Conservation (phyloP, 352 stramenopile species). For the Pythium aristosporum region DNA sequence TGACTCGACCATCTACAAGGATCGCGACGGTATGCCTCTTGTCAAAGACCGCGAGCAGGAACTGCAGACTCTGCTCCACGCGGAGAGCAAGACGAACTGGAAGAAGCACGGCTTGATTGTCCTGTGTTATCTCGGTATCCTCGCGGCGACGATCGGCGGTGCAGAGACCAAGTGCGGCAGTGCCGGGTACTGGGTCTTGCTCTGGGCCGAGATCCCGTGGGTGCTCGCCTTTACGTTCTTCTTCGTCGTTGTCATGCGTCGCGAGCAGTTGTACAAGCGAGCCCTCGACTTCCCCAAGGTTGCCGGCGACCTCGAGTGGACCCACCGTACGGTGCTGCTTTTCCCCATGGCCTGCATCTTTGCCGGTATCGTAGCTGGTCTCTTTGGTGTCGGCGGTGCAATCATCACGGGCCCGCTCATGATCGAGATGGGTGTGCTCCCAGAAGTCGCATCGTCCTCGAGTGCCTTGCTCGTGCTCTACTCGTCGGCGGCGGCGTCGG, state of each 20-base stretch:
- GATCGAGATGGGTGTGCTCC: constrained; percentile 56
- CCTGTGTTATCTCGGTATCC: constrained; percentile 21
- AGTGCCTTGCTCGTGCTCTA: constrained; percentile 58
- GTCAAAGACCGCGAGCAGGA: constrained; percentile 8
- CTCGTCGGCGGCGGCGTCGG: constrained; percentile 40
- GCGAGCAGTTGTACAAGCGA: constrained; percentile 40
- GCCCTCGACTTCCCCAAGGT: constrained; percentile 40
- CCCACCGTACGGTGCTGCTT: constrained; percentile 31
- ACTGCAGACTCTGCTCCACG: constrained; percentile 3
- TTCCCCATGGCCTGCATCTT: constrained; percentile 43
- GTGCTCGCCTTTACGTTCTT: constrained; percentile 44
- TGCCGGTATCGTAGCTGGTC: constrained; percentile 46
- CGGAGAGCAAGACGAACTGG: constrained; percentile 14
- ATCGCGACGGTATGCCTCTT: background rate
- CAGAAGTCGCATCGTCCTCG: constrained; percentile 48
- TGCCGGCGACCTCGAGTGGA: constrained; percentile 49
- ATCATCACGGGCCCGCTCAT: constrained; percentile 64
- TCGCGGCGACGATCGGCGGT: constrained; percentile 27
- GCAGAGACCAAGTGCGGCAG: constrained; percentile 33
- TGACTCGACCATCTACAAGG: background rate
- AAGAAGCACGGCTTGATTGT: constrained; percentile 22
- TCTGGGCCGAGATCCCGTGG: constrained; percentile 49
- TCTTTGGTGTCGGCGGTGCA: constrained; percentile 55
- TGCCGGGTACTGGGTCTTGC: constrained; percentile 44
- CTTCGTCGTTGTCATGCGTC: constrained; percentile 33